Conservation (phyloP, 129 eudicot species). For the Sambucus nigra region DNA sequence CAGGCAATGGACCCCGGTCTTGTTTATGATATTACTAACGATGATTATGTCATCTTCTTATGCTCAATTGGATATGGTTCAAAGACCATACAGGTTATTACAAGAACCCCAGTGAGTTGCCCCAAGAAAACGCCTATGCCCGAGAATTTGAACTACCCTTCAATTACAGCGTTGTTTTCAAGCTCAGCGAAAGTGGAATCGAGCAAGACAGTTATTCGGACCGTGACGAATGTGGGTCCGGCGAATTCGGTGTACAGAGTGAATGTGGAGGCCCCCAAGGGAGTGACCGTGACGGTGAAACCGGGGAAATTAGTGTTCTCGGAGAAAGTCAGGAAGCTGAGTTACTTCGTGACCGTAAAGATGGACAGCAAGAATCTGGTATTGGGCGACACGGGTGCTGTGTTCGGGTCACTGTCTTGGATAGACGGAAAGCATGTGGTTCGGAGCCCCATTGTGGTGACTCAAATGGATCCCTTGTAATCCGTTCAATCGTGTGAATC, state of each 20-base stretch:
- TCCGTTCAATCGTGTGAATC: no score
- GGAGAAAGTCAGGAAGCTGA: constrained; percentile 48
- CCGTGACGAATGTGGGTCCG: constrained; percentile 71
- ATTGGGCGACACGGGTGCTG: constrained; percentile 65
- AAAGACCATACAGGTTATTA: constrained; percentile 81
- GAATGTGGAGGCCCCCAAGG: constrained; percentile 54
- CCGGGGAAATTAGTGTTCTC: constrained; percentile 50
- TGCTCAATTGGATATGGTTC: constrained; percentile 72
- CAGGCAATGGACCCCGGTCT: constrained; percentile 80
- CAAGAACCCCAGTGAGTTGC: constrained; percentile 52
- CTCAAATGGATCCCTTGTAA: constrained; percentile 63
- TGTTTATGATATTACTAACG: constrained; percentile 52
- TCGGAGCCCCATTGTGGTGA: constrained; percentile 76
- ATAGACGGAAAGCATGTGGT: constrained; percentile 78
- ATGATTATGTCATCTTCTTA: constrained; percentile 59
- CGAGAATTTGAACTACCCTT: constrained; percentile 70
- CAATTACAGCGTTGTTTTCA: constrained; percentile 60
- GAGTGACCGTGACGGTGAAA: constrained; percentile 43
- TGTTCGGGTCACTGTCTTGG: constrained; percentile 74
- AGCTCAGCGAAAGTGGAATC: constrained; percentile 29
- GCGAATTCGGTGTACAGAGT: constrained; percentile 46
- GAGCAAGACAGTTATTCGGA: constrained; percentile 59
- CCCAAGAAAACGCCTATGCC: constrained; percentile 54
- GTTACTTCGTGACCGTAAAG: constrained; percentile 53
- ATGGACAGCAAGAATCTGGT: constrained; percentile 36